Percentiles rank a stretch among this genome's conserved stretches.
Conservation (phyloP, 1,284 basidiomycete species). For the Malassezia equina region DNA sequence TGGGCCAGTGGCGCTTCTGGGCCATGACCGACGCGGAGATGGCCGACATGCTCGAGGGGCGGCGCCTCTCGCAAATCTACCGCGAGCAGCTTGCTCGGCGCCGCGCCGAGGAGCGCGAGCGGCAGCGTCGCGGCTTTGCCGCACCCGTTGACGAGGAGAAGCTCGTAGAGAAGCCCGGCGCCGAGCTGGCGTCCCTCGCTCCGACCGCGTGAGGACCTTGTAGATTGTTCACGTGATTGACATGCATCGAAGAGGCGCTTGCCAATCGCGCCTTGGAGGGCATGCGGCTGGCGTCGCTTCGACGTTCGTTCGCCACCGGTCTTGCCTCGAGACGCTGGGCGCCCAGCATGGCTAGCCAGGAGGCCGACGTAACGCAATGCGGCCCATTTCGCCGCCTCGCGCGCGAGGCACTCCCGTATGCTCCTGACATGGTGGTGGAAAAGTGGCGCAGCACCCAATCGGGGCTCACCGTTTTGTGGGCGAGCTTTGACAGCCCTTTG, state of each 20-base stretch:
- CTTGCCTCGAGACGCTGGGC: not conserved
- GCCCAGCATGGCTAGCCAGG: not conserved
- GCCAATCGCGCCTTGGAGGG: not conserved
- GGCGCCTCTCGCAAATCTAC: conserved; percentile 27
- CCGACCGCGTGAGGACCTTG: not conserved
- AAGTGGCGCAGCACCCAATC: conserved; percentile 73
- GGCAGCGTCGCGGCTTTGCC: conserved; percentile 1
- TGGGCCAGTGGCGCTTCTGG: conserved; percentile 41
- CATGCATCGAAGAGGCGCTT: not conserved
- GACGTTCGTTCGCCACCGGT: not conserved
- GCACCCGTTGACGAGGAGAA: conserved; percentile 4
- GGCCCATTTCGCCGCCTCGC: conserved; percentile 73
- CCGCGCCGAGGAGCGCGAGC: conserved; percentile 24
- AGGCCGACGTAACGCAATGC: conserved; percentile 8
- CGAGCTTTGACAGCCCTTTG: conserved; percentile 61
- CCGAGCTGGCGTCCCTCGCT: not conserved
- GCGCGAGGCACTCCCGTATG: conserved; percentile 61
- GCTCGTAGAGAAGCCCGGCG: not conserved
- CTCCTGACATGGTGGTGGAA: conserved; percentile 61
- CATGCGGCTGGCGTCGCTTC: conserved; percentile 2
- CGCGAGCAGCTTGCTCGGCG: conserved; percentile 26
- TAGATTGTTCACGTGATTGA: conserved; percentile 5
- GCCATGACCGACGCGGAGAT: conserved; percentile 39
- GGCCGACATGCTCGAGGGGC: conserved; percentile 36
- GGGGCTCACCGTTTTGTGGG: conserved; percentile 58